Evolutionary conservation across 345 rosid genomes (phyloP).

Genomic region (Ceriops zippeliana): DNA sequence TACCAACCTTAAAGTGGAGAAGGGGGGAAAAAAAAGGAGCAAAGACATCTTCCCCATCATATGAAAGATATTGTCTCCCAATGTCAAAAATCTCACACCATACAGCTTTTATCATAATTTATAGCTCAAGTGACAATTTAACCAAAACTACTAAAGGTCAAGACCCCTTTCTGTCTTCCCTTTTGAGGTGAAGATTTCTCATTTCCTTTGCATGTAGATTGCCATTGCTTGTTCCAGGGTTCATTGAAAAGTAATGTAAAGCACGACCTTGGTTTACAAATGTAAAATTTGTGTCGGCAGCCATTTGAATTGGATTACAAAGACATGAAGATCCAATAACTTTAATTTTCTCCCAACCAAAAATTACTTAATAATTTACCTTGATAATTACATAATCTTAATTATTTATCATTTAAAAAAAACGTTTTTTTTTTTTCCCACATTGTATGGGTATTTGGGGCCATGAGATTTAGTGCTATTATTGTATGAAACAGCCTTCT

Average conservation of each 20-base stretch:
- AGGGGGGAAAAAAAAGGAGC: not conserved
- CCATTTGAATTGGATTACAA: too few species aligned
- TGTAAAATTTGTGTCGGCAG: too few species aligned
- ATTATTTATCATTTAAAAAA: too few species aligned
- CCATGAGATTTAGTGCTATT: too few species aligned
- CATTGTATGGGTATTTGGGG: too few species aligned
- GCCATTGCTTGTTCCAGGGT: not conserved
- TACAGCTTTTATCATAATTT: slow-evolving; percentile 13
- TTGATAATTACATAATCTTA: too few species aligned
- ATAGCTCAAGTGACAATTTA: not conserved
- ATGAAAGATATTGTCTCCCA: slow-evolving; percentile 55
- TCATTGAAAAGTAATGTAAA: not conserved
- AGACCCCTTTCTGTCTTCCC: not conserved
- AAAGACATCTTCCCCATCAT: slow-evolving; percentile 27
- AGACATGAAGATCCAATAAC: not conserved
- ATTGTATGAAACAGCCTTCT: too few species aligned
- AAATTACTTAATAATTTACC: too few species aligned
- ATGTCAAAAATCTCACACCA: slow-evolving; percentile 24
- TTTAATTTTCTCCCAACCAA: too few species aligned
- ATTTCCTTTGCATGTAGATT: not conserved
- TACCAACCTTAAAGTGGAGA: slow-evolving; percentile 33
- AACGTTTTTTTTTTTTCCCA: too few species aligned
- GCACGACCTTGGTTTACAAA: not conserved
- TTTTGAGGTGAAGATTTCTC: not conserved
- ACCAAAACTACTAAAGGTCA: too few species aligned